phyloP scores from a whole-genome alignment of 1,284 basidiomycete genomes.

The Rhodotorula sp. region DNA sequence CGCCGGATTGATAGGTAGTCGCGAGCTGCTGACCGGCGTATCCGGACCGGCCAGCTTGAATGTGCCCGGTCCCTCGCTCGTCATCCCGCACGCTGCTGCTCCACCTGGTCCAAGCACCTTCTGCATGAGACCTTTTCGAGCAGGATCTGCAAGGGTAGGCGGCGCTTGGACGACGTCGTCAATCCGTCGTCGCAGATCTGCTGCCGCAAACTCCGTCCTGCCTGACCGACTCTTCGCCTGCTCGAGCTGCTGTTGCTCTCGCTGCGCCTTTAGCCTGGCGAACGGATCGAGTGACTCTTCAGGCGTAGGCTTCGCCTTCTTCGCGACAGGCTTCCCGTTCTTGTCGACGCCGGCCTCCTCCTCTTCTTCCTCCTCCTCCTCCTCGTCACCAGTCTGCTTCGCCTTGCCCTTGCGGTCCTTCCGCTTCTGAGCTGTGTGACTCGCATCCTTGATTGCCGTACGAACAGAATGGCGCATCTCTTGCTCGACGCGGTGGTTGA shows the following conservation, averaged over 20 bases:
- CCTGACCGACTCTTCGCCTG: conserved; percentile 18
- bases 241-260: conserved; percentile 16
- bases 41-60: conserved; percentile 21
- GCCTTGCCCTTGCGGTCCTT: conserved; percentile 29
- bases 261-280: conserved; percentile 20
- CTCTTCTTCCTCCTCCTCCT: conserved; percentile 10
- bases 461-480: conserved; percentile 32
- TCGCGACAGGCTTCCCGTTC: conserved; percentile 10
- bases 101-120: conserved; percentile 26
- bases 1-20: conserved; percentile 47
- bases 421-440: conserved; percentile 24
- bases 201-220: conserved; percentile 34
- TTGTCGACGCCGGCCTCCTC: neutral
- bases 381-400: conserved; percentile 17
- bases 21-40: conserved; percentile 21
- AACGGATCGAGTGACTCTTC: conserved; percentile 35
- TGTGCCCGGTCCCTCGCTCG: conserved; percentile 6
- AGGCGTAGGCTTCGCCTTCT: conserved; percentile 29
- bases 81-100: conserved; percentile 3
- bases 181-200: conserved; percentile 5
- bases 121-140: conserved; percentile 19
- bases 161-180: conserved; percentile 35
- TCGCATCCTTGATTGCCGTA: conserved; percentile 28
- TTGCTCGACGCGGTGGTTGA: conserved; percentile 40
- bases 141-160: conserved; percentile 30